phyloP scores from a whole-genome alignment of 768 basidiomycete species.

The Pulveroboletus sp. region DNA sequence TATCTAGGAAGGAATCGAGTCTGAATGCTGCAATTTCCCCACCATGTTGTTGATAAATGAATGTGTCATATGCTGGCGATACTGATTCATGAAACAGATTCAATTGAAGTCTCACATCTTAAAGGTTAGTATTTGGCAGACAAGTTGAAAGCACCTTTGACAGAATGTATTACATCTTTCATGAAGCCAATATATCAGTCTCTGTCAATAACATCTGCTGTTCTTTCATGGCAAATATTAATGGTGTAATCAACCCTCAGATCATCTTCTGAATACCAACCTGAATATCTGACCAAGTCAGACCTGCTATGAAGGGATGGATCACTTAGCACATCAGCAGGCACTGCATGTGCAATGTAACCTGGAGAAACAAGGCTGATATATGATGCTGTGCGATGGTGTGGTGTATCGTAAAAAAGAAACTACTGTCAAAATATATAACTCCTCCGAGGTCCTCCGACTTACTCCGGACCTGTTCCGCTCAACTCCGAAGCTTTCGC shows the following conservation, averaged over 20 bases:
- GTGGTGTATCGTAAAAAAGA: too few relatives aligned
- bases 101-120: not conserved
- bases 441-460: too few relatives aligned
- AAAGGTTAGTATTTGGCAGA: not conserved
- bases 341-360: slow-evolving; percentile 8
- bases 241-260: too few relatives aligned
- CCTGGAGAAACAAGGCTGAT: too few relatives aligned
- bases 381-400: too few relatives aligned
- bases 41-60: not conserved
- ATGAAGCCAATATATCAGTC: not conserved
- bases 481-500: too few relatives aligned
- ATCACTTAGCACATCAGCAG: not conserved
- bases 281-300: too few relatives aligned
- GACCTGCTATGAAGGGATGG: too few relatives aligned
- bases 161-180: too few relatives aligned
- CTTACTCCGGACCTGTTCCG: too few relatives aligned
- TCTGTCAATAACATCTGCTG: not conserved
- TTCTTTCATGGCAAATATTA: not conserved
- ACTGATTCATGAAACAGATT: not conserved
- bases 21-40: not conserved
- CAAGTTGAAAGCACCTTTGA: not conserved
- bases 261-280: too few relatives aligned
- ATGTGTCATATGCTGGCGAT: slow-evolving; percentile 1
- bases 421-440: too few relatives aligned
- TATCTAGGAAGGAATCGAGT: not conserved